Conservation (phyloP, 1,284 basidiomycete genomes). For the Neolentinus lepideus region DNA sequence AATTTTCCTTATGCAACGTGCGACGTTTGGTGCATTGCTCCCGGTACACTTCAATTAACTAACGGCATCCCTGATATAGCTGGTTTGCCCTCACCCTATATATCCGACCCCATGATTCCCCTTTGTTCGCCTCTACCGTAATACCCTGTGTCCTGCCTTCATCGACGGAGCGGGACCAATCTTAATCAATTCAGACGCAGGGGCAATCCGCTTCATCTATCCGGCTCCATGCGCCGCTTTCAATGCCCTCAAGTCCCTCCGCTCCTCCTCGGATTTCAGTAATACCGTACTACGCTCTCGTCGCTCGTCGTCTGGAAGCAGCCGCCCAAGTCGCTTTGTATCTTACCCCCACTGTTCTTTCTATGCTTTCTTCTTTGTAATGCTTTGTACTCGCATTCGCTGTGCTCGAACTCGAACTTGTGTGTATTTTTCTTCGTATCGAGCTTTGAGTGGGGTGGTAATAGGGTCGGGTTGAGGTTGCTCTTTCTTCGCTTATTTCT, state of each 20-base stretch:
- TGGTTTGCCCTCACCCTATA: too few relatives aligned
- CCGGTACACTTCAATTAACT: not conserved
- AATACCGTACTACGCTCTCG: not conserved
- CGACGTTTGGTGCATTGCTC: not conserved
- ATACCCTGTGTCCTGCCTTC: not conserved
- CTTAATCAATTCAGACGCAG: not conserved
- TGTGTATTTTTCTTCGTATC: not conserved
- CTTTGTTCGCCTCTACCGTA: not conserved
- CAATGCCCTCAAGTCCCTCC: not conserved
- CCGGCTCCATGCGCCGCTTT: not conserved
- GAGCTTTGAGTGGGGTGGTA: not conserved
- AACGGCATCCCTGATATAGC: too few relatives aligned
- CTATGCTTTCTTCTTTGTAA: not conserved
- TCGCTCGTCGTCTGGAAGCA: not conserved
- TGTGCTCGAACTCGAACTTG: not conserved
- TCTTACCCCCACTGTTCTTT: not conserved
- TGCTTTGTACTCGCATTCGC: not conserved
- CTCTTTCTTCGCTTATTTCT: not conserved
- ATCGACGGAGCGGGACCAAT: not conserved
- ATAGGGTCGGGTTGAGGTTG: not conserved
- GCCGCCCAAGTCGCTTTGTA: not conserved
- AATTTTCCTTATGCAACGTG: not conserved
- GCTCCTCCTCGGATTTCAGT: not conserved
- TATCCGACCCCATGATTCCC: not conserved
- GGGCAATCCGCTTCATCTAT: not conserved